phyloP scores from a whole-genome alignment of 78 protist species.

The Protostelium mycophagum region DNA sequence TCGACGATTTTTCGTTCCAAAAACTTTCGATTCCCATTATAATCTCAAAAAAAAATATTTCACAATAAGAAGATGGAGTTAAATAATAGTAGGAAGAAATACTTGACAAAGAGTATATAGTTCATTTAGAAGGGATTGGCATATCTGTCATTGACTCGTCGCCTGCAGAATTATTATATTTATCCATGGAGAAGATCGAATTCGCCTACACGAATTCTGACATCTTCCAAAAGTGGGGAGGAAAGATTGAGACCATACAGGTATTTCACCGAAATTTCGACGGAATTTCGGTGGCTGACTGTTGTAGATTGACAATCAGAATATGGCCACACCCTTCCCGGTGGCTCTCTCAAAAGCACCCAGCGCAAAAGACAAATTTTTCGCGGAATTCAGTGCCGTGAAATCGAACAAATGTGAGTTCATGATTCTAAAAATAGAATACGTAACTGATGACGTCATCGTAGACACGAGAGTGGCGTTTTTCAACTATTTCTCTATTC shows the following conservation, averaged over 20 bases:
- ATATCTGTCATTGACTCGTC: constrained; percentile 31
- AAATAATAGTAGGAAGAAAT: neutral
- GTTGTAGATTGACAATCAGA: constrained; percentile 11
- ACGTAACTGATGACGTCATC: neutral
- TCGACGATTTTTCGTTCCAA: too few species aligned
- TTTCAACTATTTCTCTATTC: constrained; percentile 44
- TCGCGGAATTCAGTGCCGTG: constrained; percentile 4
- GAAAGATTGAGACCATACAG: neutral
- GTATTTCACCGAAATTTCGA: neutral
- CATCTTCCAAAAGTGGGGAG: neutral
- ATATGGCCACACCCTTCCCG: constrained; percentile 4
- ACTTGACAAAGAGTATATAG: neutral
- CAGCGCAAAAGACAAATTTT: neutral
- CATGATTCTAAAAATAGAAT: too few species aligned
- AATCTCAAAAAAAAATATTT: too few species aligned
- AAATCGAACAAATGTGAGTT: constrained; percentile 1
- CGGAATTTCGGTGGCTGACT: neutral
- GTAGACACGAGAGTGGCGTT: constrained; percentile 27
- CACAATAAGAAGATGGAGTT: neutral
- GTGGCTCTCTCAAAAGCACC: neutral
- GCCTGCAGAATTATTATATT: constrained; percentile 32
- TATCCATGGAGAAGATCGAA: constrained; percentile 12
- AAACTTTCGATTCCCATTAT: too few species aligned
- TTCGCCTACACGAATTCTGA: neutral
- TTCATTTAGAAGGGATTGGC: constrained; percentile 18